Evolutionary conservation across 2,329 filamentous ascomycete genomes (phyloP).

Genomic region (Aspergillus sp.): DNA sequence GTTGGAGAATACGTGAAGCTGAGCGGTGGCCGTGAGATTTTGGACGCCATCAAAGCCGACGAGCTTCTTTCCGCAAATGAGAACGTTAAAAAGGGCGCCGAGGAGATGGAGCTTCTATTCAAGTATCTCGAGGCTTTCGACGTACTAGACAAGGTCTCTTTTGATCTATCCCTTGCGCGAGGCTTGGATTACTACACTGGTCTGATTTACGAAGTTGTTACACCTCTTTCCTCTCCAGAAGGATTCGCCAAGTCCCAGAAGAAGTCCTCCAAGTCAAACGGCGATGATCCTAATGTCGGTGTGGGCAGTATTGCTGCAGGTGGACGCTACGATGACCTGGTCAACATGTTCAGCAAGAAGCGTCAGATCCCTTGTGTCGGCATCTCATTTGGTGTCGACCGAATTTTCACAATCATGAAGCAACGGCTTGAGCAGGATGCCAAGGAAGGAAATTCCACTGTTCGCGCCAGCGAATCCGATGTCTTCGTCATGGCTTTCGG

Average conservation of each 20-base stretch:
- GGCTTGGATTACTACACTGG: slow-evolving; percentile 86
- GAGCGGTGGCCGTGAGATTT: slow-evolving; percentile 73
- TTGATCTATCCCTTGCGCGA: slow-evolving; percentile 85
- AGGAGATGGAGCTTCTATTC: slow-evolving; percentile 78
- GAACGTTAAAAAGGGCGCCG: slow-evolving; percentile 73
- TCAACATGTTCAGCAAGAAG: slow-evolving; percentile 90
- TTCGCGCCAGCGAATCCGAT: slow-evolving; percentile 75
- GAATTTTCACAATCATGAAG: slow-evolving; percentile 91
- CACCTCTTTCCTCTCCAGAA: slow-evolving; percentile 33
- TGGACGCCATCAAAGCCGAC: slow-evolving; percentile 70
- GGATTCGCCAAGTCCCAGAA: slow-evolving; percentile 33
- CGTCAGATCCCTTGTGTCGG: slow-evolving; percentile 84
- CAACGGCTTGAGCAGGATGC: slow-evolving; percentile 67
- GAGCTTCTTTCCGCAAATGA: slow-evolving; percentile 64
- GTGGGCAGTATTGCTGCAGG: slow-evolving; percentile 88
- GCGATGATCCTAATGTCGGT: slow-evolving; percentile 73
- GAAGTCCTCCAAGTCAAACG: slow-evolving; percentile 55
- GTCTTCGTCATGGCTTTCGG: slow-evolving; percentile 95
- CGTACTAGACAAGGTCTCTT: slow-evolving; percentile 72
- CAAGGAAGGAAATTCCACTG: slow-evolving; percentile 52
- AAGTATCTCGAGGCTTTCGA: slow-evolving; percentile 78
- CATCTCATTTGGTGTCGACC: slow-evolving; percentile 91
- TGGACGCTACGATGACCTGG: slow-evolving; percentile 87
- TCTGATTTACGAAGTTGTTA: slow-evolving; percentile 86
- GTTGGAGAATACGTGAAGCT: slow-evolving; percentile 82